Evolutionary conservation across 805 yeast genomes (phyloP).

Genomic region (Barnettozyma pratensis): DNA sequence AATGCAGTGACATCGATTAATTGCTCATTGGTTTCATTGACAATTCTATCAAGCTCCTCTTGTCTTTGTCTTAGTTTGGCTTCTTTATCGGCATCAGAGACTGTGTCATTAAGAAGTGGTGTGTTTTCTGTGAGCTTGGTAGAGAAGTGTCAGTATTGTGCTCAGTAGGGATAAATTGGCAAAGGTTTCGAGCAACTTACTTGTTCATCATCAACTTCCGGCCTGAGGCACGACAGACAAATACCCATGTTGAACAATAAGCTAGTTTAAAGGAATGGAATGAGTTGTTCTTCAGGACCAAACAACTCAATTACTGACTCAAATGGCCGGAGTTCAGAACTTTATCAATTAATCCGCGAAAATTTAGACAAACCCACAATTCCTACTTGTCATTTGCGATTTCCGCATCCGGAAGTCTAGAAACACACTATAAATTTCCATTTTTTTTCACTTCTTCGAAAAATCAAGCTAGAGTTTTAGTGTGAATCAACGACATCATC

Average conservation of each 20-base stretch:
- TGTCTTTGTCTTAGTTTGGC: slow-evolving; percentile 31
- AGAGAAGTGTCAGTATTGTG: slow-evolving; percentile 15
- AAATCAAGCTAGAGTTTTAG: neutral
- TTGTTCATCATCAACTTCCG: slow-evolving; percentile 34
- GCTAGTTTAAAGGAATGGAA: neutral
- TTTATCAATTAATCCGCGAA: neutral
- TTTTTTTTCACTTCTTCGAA: neutral
- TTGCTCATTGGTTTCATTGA: slow-evolving; percentile 33
- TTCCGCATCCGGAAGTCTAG: slow-evolving; percentile 16
- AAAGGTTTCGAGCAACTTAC: slow-evolving; percentile 19
- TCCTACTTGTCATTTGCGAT: neutral
- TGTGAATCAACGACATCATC: neutral
- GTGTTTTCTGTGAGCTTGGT: slow-evolving; percentile 32
- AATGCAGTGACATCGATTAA: slow-evolving; percentile 22
- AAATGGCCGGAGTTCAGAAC: too few relatives aligned
- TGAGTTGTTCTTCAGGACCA: neutral
- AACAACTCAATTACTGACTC: too few relatives aligned
- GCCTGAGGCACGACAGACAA: slow-evolving; percentile 41
- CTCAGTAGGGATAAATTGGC: too few relatives aligned
- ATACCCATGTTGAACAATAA: slow-evolving; percentile 34
- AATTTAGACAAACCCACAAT: neutral
- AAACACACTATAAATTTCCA: neutral
- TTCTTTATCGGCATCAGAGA: slow-evolving; percentile 19
- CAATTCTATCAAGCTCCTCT: slow-evolving; percentile 41
- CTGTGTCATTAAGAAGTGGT: slow-evolving; percentile 23